These are phyloP conservation scores for Clavispora carvajalis DNA, from an alignment of 805 yeast genomes.

Conservation along the genomic window DNA sequence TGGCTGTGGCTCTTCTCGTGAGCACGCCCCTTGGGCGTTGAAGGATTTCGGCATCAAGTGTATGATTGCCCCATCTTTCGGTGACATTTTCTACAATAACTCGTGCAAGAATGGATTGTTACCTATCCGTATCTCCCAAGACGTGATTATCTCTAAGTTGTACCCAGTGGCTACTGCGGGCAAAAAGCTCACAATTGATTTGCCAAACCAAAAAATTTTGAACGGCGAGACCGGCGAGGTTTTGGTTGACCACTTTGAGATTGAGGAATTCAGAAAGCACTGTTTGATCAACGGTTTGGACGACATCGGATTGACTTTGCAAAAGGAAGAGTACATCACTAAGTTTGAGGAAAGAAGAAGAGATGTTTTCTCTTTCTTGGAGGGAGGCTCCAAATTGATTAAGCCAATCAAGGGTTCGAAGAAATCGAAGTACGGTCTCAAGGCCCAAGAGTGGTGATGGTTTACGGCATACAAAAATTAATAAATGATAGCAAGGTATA, in stretches of 20 bases:
- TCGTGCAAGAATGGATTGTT: constrained; percentile 93
- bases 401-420: constrained; percentile 65
- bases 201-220: constrained; percentile 79
- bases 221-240: constrained; percentile 57
- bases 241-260: constrained; percentile 75
- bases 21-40: constrained; percentile 99
- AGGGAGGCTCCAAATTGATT: constrained; percentile 72
- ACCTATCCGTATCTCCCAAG: constrained; percentile 87
- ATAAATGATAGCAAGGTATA: not conserved
- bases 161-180: constrained; percentile 79
- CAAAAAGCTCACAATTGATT: constrained; percentile 66
- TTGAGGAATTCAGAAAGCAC: constrained; percentile 90
- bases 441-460: constrained; percentile 67
- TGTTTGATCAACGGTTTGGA: constrained; percentile 93
- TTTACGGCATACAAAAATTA: not conserved
- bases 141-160: constrained; percentile 63
- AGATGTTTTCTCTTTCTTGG: constrained; percentile 83
- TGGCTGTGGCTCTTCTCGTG: constrained; percentile 99
- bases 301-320: constrained; percentile 92
- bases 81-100: constrained; percentile 96
- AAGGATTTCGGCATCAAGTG: constrained; percentile 96
- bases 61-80: constrained; percentile 96
- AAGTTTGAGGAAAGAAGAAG: constrained; percentile 75
- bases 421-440: constrained; percentile 60
- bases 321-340: constrained; percentile 72